Evolutionary conservation across 768 basidiomycete genomes (phyloP), one percentile per base, ranked within the genome.

Genomic region (Russula virescens): DNA sequence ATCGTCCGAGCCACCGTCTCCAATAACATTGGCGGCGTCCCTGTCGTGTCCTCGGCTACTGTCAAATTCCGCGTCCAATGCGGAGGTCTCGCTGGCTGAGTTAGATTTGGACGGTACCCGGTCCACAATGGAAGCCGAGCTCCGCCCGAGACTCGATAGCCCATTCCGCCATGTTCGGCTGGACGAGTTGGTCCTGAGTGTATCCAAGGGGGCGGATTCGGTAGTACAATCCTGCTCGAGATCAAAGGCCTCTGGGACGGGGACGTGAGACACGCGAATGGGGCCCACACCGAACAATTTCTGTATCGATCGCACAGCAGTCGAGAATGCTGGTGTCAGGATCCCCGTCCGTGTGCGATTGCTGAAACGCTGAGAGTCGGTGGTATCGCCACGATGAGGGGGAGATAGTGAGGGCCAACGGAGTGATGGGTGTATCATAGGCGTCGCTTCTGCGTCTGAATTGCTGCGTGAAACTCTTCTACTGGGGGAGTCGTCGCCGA

Each of bases 221-320:
- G 26, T n/a, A 2, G 50, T 58, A 3, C 46, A 26, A 45, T 59
- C 58, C 40, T 59, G 52, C 40, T 60, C 62, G 28, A 63, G 48
- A 40, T 60, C 62, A 23, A 63, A 60, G 23, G 38, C 18, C 1
- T 54, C 53, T 28, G 62, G 31, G 23, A 54, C 23, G 16, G 62
- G 53, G 47, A 34, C 52, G 11, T 25, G 58, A 47, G 63, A 64
- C 23, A 64, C 63, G 5, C 13, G 48, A 38, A 55, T 16, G n/a
- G 63, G 63, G 4, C 62, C 62, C 40, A 40, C 25, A 19, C 63
- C 58, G 43, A 64, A 55, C 16, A 64, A 55, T 19, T 53, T 50
- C 53, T 8, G 40, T 38, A 64, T 45, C n/a, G 53, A 64, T 38
- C 53, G 40, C 23, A 64, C 23, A 3, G 42, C 48, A 13, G 25